Conservation (phyloP, 805 yeast genomes). For the Sporopachydermia quercuum region DNA sequence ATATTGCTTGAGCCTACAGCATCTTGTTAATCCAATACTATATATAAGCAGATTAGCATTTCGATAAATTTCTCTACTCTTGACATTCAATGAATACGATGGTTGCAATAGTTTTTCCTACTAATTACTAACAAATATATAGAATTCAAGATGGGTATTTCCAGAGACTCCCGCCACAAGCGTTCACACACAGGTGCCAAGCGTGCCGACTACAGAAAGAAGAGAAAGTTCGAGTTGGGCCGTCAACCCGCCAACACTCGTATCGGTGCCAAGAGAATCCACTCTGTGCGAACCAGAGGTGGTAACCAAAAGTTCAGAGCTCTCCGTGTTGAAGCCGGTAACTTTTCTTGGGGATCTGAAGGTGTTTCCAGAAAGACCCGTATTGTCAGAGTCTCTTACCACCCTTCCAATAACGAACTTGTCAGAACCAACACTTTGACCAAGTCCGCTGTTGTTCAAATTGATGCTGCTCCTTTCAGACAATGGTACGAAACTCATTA, state of each 20-base stretch:
- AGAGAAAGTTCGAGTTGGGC: slow-evolving; percentile 99
- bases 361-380: slow-evolving; percentile 98
- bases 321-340: slow-evolving; percentile 78
- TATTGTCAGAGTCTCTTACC: slow-evolving; percentile 95
- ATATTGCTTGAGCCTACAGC: too few species aligned
- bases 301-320: slow-evolving; percentile 99
- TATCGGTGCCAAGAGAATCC: slow-evolving; percentile 98
- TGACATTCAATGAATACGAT: too few species aligned
- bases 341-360: slow-evolving; percentile 99
- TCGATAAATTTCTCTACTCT: too few species aligned
- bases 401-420: slow-evolving; percentile 98
- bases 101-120: too few species aligned
- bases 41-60: too few species aligned
- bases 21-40: too few species aligned
- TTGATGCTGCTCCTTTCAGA: slow-evolving; percentile 99
- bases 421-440: slow-evolving; percentile 99
- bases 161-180: slow-evolving; percentile 99
- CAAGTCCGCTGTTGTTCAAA: slow-evolving; percentile 97
- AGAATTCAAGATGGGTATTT: slow-evolving; percentile 80
- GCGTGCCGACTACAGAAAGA: slow-evolving; percentile 99
- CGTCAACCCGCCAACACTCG: slow-evolving; percentile 99
- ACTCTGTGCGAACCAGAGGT: slow-evolving; percentile 99
- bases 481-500: slow-evolving; percentile 98
- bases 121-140: too few species aligned
- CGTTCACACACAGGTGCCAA: slow-evolving; percentile 99